Evolutionary conservation across 495 filamentous ascomycete species (phyloP).

Genomic region (Friedmanniomyces endolithicus): DNA sequence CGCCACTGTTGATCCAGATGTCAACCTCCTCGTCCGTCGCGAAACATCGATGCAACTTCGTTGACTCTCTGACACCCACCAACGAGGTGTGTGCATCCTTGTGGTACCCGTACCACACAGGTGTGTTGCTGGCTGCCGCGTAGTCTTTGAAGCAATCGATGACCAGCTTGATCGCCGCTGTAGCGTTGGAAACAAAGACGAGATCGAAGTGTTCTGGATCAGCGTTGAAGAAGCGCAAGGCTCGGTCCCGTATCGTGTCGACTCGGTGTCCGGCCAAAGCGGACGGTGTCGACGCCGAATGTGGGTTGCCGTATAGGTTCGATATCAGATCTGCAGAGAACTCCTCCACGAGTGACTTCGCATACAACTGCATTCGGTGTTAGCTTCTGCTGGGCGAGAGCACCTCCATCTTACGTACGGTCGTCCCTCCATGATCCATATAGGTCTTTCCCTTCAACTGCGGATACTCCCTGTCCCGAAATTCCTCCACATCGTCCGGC

Average conservation of each 20-base stretch:
- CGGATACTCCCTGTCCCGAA: constrained; percentile 34
- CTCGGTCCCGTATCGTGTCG: constrained; percentile 44
- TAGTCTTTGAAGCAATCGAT: constrained; percentile 51
- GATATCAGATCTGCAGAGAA: constrained; percentile 46
- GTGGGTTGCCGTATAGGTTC: constrained; percentile 62
- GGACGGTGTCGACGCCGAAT: constrained; percentile 57
- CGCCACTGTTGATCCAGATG: constrained; percentile 42
- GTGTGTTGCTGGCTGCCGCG: constrained; percentile 28
- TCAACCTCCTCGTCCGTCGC: constrained; percentile 52
- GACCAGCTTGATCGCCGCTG: constrained; percentile 58
- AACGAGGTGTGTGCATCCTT: constrained; percentile 62
- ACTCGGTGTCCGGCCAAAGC: constrained; percentile 48
- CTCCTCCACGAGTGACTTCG: constrained; percentile 46
- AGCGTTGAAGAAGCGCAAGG: constrained; percentile 51
- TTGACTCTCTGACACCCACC: constrained; percentile 55
- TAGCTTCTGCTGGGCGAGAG: not conserved
- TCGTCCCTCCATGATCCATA: constrained; percentile 67
- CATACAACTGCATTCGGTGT: constrained; percentile 37
- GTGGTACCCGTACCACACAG: constrained; percentile 58
- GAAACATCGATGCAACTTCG: constrained; percentile 49
- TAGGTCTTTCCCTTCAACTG: constrained; percentile 41
- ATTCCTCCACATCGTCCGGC: constrained; percentile 23
- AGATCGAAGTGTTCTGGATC: constrained; percentile 52
- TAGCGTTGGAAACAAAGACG: constrained; percentile 57
- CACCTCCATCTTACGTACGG: constrained; percentile 24